phyloP scores from a whole-genome alignment of 345 rosid genomes.

The thale cress (Arabidopsis thaliana) region TAIR10.1 NC_003074.8:2686501-2687000 shows the following conservation, averaged over 20 bases:
- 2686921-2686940: constrained; percentile 15
- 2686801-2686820: constrained; percentile 39
- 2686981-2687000: constrained; percentile 61
- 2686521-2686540: background rate
- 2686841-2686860: constrained; percentile 46
- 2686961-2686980: constrained; percentile 31
- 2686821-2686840: constrained; percentile 31
- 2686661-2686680: constrained; percentile 21
- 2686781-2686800: constrained; percentile 44
- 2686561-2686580: background rate
- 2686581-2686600: background rate
- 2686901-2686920: constrained; percentile 24
- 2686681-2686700: constrained; percentile 39
- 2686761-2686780: constrained; percentile 33
- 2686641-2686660: constrained; percentile 45
- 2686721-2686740: constrained; percentile 33
- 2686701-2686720: constrained; percentile 32
- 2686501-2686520: background rate
- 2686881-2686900: constrained; percentile 33
- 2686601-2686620: constrained; percentile 29
- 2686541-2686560: background rate
- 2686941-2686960: constrained; percentile 29
- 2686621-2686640: constrained; percentile 41
- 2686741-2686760: constrained; percentile 46
- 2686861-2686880: constrained; percentile 44